Evolutionary conservation across 1,284 basidiomycete genomes (phyloP).

Genomic region (Rhodotorula glutinis): DNA sequence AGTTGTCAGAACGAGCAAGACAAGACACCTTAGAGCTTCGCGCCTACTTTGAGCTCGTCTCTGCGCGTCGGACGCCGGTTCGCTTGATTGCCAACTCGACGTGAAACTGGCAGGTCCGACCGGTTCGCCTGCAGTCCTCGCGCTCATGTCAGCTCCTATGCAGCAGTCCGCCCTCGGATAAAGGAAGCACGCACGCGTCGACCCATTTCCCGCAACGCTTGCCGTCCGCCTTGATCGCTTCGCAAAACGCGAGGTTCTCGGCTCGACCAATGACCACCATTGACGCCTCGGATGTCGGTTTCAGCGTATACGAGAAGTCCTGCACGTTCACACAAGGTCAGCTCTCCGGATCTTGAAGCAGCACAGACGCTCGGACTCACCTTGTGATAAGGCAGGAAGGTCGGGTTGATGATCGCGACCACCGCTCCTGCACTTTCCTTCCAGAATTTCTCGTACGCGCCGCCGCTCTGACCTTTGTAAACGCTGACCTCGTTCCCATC

Average conservation of each 20-base stretch:
- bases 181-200: conserved; percentile 60
- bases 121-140: conserved; percentile 49
- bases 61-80: conserved; percentile 66
- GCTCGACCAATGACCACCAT: conserved; percentile 83
- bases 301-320: conserved; percentile 64
- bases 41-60: conserved; percentile 48
- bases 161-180: neutral
- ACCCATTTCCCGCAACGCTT: conserved; percentile 79
- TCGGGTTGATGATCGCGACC: conserved; percentile 82
- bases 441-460: conserved; percentile 83
- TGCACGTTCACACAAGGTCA: too few species aligned
- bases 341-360: too few species aligned
- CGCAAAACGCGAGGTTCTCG: conserved; percentile 78
- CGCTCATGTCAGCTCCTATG: neutral
- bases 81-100: conserved; percentile 73
- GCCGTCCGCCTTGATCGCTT: conserved; percentile 71
- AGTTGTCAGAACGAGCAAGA: neutral
- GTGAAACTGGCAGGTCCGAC: conserved; percentile 83
- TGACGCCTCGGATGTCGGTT: conserved; percentile 73
- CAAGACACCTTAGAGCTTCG: too few species aligned
- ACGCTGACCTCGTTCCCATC: conserved; percentile 51
- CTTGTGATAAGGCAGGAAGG: conserved; percentile 55
- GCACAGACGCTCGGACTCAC: conserved; percentile 10
- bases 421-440: conserved; percentile 84
- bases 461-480: conserved; percentile 82